Evolutionary conservation across 129 eudicot species (phyloP), one percentile per base, ranked within the genome.

Genomic region (Pseudognaphalium luteoalbum): DNA sequence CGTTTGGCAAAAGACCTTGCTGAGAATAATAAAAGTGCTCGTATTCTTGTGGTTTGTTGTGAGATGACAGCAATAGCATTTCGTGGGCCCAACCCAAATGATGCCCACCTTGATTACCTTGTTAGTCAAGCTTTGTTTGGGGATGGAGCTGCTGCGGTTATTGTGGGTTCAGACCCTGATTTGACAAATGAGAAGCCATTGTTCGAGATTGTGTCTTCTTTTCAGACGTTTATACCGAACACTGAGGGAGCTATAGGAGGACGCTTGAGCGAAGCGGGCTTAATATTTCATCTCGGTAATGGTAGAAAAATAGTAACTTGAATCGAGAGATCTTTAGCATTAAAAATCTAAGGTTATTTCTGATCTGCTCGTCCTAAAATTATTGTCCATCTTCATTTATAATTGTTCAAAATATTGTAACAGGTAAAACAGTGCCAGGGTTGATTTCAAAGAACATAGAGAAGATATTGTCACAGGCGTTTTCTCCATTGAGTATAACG

Each of bases 1-100:
- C 57, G 20, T 51, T 14, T 51, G n/a, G 57, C 57, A 0, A 51
- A 51, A 17, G 57, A 51, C 6, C 57, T 51, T 51, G 57, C 57
- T 14, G 57, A 51, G 57, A 51, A 51, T 17, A 51, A 15, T 4
- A 51, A 15, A 51, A 30, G 35, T 61, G 66, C 35, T 25, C 66
- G 66, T 10, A 35, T 60, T 60, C 66, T 60, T 60, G 66, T 60
- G 15, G 66, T 60, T 60, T 60, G 66, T 12, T 60, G 30, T 8
- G 66, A 60, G 66, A 60, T 22, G 8, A 25, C 34, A 8, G 66
- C 30, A 0, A 19, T 21, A 1, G 30, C 29, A 4, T 60, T 60
- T 11, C 17, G 15, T 21, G 66, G 66, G 14, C 66, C 66, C 8
- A 60, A 25, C 5, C 41, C 41, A 0, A 4, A 60, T 5, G 22